These are phyloP conservation scores for Pezicula radicicola DNA, from an alignment of 2,329 filamentous ascomycete genomes.

Conservation along the genomic window DNA sequence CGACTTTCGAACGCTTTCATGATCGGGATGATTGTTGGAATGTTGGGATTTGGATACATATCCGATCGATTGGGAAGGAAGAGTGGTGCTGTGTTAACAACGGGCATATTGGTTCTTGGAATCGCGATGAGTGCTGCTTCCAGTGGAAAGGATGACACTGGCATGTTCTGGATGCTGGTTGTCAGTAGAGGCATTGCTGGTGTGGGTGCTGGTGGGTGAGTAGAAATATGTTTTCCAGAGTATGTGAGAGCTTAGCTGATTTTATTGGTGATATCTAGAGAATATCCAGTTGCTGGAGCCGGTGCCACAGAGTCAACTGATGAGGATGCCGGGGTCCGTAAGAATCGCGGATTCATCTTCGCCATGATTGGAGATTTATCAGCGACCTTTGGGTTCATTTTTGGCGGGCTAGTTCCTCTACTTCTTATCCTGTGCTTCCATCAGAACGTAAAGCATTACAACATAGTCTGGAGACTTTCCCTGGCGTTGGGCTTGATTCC, in stretches of 20 bases:
- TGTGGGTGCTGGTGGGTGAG: conserved; percentile 34
- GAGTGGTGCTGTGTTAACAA: too few species aligned
- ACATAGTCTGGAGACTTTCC: conserved; percentile 44
- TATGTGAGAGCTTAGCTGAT: too few species aligned
- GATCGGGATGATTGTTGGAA: conserved; percentile 54
- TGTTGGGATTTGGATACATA: conserved; percentile 48
- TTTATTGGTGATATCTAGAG: conserved; percentile 20
- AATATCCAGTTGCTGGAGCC: conserved; percentile 48
- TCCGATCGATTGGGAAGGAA: conserved; percentile 35
- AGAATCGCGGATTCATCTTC: conserved; percentile 51
- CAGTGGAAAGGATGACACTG: conserved; percentile 28
- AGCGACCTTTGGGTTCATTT: conserved; percentile 46
- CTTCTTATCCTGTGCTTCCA: conserved; percentile 47
- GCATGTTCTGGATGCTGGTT: conserved; percentile 37
- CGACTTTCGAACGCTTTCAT: conserved; percentile 53
- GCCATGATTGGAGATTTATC: conserved; percentile 51
- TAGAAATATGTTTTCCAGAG: neutral
- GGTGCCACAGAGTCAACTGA: conserved; percentile 52
- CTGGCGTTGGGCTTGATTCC: conserved; percentile 47
- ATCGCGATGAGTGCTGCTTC: conserved; percentile 33
- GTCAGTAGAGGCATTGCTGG: conserved; percentile 40
- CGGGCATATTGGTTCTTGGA: conserved; percentile 24
- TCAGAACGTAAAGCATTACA: conserved; percentile 36
- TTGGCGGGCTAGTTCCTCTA: conserved; percentile 45
- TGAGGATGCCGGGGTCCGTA: conserved; percentile 40